Base-by-base conservation (phyloP, 805 yeast genomes). In the Ogataea kodamae region DNA sequence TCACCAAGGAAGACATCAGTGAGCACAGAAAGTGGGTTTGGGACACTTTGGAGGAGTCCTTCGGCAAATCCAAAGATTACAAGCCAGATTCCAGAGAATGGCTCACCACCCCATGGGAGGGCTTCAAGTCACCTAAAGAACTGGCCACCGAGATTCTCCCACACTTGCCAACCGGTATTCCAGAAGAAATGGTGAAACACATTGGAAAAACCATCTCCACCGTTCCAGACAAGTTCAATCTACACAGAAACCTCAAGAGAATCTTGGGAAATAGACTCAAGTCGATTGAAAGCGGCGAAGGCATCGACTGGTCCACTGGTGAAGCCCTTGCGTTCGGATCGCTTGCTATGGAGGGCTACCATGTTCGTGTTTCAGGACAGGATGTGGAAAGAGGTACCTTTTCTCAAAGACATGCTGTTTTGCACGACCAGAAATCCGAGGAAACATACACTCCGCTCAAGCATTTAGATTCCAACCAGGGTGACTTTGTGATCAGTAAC, bases 311-410 rank as follows among this genome's bases (percentile, higher is more conserved):
- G 98, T 82, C 98, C 29, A 92, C 99, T 39, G 99, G 96, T 76
- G 99, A 92, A 71, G 97, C 97, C 29, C 78, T 92, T 52, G 98
- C 98, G 12, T 90, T 81, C 55, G 99, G 97, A 57, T 78, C 97
- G 32, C 72, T 92, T 50, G 81, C 81, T 35, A 61, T 79, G 55
- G 99, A 92, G 68, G 98, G 98, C 46, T 83, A 81, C 68, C 95
- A 90, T 54, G 94, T 92, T 41, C 85, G 99, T 73, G 83, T 92
- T 32, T 85, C 96, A 28, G 99, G 99, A 62, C 97, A 92, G 73
- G 99, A 92, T 76, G 97, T 92, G 48, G 98, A 92, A 76, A 88
- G 99, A 78, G 99, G 99, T 73, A 92, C 99, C 24, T 90, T 92
- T 76, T 92, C 98, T 35, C 99, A 92, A 72, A 90, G 99, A 70